phyloP scores from a whole-genome alignment of 2,329 filamentous ascomycete species.

The Fusarium continuum region DNA sequence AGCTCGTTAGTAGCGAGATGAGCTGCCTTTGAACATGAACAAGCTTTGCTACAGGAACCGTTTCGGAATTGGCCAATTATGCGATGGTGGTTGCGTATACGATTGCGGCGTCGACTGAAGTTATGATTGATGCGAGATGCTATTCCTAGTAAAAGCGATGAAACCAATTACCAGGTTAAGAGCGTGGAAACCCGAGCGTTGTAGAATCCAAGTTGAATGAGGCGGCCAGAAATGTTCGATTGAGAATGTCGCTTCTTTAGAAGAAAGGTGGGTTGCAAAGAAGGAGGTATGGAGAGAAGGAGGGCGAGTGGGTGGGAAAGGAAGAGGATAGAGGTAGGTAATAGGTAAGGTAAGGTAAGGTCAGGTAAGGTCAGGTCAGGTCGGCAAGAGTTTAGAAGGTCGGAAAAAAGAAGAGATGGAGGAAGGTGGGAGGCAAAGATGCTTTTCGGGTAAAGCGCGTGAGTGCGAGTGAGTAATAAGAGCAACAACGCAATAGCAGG shows the following conservation, averaged over 20 bases:
- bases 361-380: too few species aligned
- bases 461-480: conserved; percentile 39
- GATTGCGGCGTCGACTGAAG: conserved; percentile 33
- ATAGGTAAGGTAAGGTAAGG: conserved; percentile 27
- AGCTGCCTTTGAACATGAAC: conserved; percentile 39
- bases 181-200: conserved; percentile 8
- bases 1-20: conserved; percentile 31
- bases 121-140: conserved; percentile 8
- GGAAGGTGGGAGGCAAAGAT: conserved; percentile 44
- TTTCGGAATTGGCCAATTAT: conserved; percentile 41
- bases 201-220: conserved; percentile 13
- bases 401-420: conserved; percentile 34
- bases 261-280: conserved; percentile 29
- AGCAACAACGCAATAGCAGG: conserved; percentile 32
- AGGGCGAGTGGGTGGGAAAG: conserved; percentile 22
- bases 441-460: conserved; percentile 42
- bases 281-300: conserved; percentile 24
- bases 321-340: conserved; percentile 21
- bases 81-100: conserved; percentile 33
- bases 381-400: conserved; percentile 34
- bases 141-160: conserved; percentile 7
- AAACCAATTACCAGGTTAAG: not conserved
- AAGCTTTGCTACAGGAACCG: conserved; percentile 39
- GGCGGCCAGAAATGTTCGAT: conserved; percentile 15
- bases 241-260: conserved; percentile 10